Base-by-base conservation (phyloP, 305 asterid genomes). In the Euphrasia arctica region DNA sequence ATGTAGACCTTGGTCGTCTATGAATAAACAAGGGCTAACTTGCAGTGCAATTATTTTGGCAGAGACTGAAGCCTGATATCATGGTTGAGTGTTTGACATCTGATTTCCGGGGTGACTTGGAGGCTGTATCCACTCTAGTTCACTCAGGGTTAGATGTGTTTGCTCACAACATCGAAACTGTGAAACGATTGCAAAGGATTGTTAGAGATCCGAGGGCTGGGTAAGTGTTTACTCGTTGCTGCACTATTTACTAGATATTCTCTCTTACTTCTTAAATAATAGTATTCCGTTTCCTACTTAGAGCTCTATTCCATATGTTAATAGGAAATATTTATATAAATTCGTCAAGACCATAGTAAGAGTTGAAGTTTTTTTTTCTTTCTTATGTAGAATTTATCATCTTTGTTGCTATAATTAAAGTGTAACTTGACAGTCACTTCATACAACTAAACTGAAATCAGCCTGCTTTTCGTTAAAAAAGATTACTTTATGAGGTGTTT, bases 201-300 rank as follows among this genome's bases (percentile, higher is more conserved):
- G 96, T 93, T 66, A 85, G 99, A 77, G 99, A 90, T 82, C 96
- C 97, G 22, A 85, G 96, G 72, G 97, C 99, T 63, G 95, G 97
- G 99, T 90, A 70, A 79, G 92, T 70, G 67, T 64, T 69, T 45
- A 39, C 14, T 15, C 31, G 27, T n/a, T 65, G 48, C 51, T 68
- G 28, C 65, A 62, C 63, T 15, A 52, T 32, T 70, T n/a, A 18
- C 22, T 18, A 18, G 11, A 56, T 72, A 43, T 62, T 51, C 47
- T 62, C 67, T 59, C 32, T 29, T 42, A 5, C 7, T 48, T 56
- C 9, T 28, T 7, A 54, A 62, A 55, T 41, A 43, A 13, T 49
- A 1, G 2, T 29, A 31, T n/a, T n/a, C n/a, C 31, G 13, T 28
- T 43, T 32, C 9, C 49, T 43, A 43, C 49, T 1, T 43, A 5